Percentiles rank a stretch among this genome's conserved stretches.
Evolutionary conservation across 306 rosid species (phyloP).

Genomic region (Pueraria montana): DNA sequence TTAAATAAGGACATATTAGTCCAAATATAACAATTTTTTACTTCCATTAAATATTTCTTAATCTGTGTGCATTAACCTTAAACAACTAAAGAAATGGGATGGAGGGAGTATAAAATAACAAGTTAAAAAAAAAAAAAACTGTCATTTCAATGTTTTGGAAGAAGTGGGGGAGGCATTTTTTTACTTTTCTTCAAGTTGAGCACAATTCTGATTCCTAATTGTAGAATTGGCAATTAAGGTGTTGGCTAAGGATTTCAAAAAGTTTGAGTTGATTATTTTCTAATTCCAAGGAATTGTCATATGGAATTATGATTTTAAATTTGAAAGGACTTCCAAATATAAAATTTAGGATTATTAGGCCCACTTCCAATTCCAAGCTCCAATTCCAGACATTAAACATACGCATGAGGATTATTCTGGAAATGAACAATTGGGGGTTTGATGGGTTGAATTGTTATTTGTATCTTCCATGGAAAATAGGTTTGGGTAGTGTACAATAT

Average conservation of each 20-base stretch:
- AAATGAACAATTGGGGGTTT: background rate
- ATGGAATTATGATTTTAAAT: constrained; percentile 14
- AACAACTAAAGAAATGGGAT: too few relatives aligned
- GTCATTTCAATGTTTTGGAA: too few relatives aligned
- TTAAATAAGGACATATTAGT: too few relatives aligned
- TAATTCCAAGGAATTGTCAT: background rate
- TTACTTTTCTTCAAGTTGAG: background rate
- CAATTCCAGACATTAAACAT: background rate
- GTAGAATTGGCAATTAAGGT: background rate
- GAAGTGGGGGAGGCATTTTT: too few relatives aligned
- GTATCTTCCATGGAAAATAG: background rate
- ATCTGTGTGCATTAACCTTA: too few relatives aligned
- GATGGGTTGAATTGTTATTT: background rate
- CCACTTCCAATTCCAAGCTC: background rate
- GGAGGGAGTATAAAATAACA: too few relatives aligned
- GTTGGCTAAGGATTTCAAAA: background rate
- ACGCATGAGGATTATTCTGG: background rate
- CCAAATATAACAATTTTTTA: too few relatives aligned
- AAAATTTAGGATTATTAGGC: background rate
- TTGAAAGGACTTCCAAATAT: background rate
- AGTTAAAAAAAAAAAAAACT: background rate
- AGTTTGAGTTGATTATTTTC: background rate
- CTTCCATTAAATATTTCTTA: too few relatives aligned
- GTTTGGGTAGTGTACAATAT: background rate
- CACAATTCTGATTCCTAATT: background rate